phyloP scores from a whole-genome alignment of 805 yeast species.

The Lipomyces yamadae region DNA sequence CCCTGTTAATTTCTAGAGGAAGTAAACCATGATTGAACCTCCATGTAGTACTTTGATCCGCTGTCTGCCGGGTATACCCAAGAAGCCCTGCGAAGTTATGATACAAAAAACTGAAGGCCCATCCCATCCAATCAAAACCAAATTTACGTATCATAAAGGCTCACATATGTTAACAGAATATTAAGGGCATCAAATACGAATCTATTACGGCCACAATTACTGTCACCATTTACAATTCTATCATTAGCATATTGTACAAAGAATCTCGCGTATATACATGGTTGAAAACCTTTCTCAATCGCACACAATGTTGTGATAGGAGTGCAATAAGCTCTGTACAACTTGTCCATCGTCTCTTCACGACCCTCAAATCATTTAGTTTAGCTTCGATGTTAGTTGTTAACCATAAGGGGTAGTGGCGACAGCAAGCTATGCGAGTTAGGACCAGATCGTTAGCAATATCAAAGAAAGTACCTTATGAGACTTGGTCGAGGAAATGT shows the following conservation, averaged over 20 bases:
- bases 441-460: neutral
- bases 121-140: neutral
- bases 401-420: slow-evolving; percentile 21
- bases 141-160: neutral
- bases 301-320: neutral
- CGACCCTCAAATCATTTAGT: neutral
- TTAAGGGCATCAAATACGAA: neutral
- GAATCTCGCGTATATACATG: neutral
- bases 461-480: slow-evolving; percentile 53
- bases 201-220: neutral
- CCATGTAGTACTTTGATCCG: neutral
- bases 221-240: neutral
- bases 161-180: neutral
- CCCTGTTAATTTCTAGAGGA: neutral
- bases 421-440: slow-evolving; percentile 26
- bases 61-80: no score
- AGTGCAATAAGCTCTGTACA: neutral
- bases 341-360: neutral
- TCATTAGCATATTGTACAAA: neutral
- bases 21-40: neutral
- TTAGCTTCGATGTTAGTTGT: neutral
- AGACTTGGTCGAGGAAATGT: slow-evolving; percentile 84
- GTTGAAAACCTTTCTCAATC: neutral
- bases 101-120: no score
- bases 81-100: no score